Conservation (phyloP, 2,329 filamentous ascomycete genomes). For the Colletotrichum australisinense region DNA sequence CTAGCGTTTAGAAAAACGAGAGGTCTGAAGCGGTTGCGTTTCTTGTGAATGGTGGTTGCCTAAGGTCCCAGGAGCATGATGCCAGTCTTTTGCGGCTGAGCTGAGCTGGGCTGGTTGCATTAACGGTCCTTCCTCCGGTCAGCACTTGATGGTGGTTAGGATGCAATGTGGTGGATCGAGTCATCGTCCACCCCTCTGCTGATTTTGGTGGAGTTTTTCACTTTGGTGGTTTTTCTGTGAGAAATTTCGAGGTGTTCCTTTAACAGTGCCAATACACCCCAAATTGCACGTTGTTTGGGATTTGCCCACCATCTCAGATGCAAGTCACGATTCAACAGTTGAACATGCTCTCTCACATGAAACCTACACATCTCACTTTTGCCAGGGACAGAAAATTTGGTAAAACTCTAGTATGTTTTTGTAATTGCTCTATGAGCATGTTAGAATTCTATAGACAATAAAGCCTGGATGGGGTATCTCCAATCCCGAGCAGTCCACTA, state of each 20-base stretch:
- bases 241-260: conserved; percentile 26
- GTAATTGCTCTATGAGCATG: conserved; percentile 20
- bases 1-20: background rate
- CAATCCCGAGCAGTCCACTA: conserved; percentile 19
- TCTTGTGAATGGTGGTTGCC: conserved; percentile 20
- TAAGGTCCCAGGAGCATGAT: conserved; percentile 32
- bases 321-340: conserved; percentile 14
- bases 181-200: conserved; percentile 19
- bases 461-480: conserved; percentile 33
- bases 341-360: conserved; percentile 6
- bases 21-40: background rate
- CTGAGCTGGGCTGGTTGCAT: conserved; percentile 15
- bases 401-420: conserved; percentile 13
- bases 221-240: background rate
- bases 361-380: background rate
- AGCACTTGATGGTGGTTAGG: conserved; percentile 2
- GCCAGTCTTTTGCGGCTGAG: conserved; percentile 31
- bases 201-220: conserved; percentile 21
- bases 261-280: conserved; percentile 13
- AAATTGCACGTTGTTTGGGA: conserved; percentile 11
- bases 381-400: background rate
- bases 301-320: background rate
- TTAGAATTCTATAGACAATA: conserved; percentile 29
- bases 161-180: conserved; percentile 25
- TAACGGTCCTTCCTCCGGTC: conserved; percentile 16